Percentiles rank a stretch among this genome's conserved stretches.
phyloP scores from a whole-genome alignment of 176 grass and related monocot genomes.

The Carex littledalei region DNA sequence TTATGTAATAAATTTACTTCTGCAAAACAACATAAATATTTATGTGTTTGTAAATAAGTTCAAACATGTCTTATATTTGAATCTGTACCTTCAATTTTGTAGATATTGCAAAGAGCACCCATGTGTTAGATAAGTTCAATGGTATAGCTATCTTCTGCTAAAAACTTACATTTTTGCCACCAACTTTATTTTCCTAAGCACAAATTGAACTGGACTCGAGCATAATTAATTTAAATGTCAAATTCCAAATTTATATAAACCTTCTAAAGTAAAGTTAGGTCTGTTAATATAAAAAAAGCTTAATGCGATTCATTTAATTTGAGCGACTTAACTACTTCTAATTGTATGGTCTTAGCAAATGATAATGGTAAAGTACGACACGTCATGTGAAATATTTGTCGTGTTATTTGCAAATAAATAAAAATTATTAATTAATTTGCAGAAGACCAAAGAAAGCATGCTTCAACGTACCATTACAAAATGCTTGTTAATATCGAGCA shows the following conservation, averaged over 20 bases:
- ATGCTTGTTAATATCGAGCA: conserved; percentile 19
- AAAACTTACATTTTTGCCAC: background rate
- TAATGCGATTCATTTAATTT: background rate
- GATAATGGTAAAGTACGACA: background rate
- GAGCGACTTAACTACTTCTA: background rate
- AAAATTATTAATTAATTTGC: background rate
- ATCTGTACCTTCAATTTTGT: background rate
- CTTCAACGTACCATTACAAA: conserved; percentile 19
- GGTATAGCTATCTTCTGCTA: background rate
- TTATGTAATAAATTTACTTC: background rate
- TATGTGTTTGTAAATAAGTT: background rate
- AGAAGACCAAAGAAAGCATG: background rate
- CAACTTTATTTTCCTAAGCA: background rate
- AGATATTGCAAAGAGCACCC: background rate
- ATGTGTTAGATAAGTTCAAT: background rate
- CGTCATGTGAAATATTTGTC: too few species aligned
- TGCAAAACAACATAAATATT: background rate
- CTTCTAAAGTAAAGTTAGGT: background rate
- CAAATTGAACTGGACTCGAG: background rate
- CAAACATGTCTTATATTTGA: background rate
- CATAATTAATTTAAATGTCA: background rate
- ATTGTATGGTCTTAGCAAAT: background rate
- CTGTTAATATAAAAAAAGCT: background rate
- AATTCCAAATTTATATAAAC: background rate
- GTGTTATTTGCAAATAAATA: background rate